These are phyloP conservation scores for Tricholoma terreum DNA, from an alignment of 768 basidiomycete genomes.

Conservation along the genomic window DNA sequence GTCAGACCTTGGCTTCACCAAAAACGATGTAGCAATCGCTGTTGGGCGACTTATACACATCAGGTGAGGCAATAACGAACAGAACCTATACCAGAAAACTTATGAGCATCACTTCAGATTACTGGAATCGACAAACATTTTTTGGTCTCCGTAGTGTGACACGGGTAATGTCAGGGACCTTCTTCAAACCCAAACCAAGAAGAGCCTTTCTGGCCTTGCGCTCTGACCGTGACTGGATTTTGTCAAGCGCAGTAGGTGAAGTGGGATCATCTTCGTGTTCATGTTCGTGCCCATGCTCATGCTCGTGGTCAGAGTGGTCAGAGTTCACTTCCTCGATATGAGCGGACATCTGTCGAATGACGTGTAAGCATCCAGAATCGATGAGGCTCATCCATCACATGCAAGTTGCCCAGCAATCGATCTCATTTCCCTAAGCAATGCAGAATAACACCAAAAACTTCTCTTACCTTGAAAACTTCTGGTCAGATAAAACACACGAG, in stretches of 20 bases:
- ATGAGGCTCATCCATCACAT: slow-evolving; percentile 32
- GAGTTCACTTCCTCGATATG: slow-evolving; percentile 82
- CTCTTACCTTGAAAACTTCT: slow-evolving; percentile 29
- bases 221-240: slow-evolving; percentile 92
- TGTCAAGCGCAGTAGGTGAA: slow-evolving; percentile 81
- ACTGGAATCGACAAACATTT: slow-evolving; percentile 54
- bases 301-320: slow-evolving; percentile 69
- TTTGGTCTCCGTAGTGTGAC: slow-evolving; percentile 95
- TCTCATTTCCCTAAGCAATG: not conserved
- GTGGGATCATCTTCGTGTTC: slow-evolving; percentile 79
- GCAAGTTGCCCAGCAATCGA: slow-evolving; percentile 2
- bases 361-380: slow-evolving; percentile 30
- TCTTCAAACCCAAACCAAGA: slow-evolving; percentile 87
- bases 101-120: not conserved
- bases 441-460: not conserved
- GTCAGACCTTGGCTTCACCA: slow-evolving; percentile 87
- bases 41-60: slow-evolving; percentile 97
- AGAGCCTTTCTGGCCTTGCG: slow-evolving; percentile 95
- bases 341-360: slow-evolving; percentile 62
- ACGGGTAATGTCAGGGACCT: slow-evolving; percentile 88
- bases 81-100: slow-evolving; percentile 54
- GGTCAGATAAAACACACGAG: slow-evolving; percentile 26
- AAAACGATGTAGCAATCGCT: slow-evolving; percentile 99
- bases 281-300: slow-evolving; percentile 49
- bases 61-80: slow-evolving; percentile 89